Evolutionary conservation across 305 asterid species (phyloP).

Genomic region (Rubia tinctorum): DNA sequence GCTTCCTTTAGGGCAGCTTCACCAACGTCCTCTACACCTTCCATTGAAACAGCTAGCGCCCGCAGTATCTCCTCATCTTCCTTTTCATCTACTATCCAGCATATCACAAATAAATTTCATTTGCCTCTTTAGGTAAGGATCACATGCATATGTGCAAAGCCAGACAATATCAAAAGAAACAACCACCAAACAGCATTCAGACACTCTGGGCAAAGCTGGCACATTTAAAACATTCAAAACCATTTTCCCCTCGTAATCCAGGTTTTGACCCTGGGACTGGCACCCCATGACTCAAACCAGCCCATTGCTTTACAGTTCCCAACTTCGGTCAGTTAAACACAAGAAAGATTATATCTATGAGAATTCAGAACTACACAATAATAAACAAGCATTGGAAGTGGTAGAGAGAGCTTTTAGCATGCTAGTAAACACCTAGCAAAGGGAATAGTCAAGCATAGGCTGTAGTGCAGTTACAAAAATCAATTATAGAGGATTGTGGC

Average conservation of each 20-base stretch:
- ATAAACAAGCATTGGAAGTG: not conserved
- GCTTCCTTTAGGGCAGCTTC: constrained; percentile 37
- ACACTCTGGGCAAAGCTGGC: not conserved
- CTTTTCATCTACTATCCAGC: constrained; percentile 37
- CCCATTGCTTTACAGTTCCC: not conserved
- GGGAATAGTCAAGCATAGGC: not conserved
- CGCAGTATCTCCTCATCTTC: constrained; percentile 68
- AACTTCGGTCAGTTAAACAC: not conserved
- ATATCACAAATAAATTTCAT: not conserved
- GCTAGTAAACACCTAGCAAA: not conserved
- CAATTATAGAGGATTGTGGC: not conserved
- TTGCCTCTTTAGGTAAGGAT: not conserved
- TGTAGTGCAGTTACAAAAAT: not conserved
- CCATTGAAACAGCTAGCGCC: constrained; percentile 88
- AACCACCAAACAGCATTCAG: too few species aligned
- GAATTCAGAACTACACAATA: not conserved
- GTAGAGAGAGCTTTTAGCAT: not conserved
- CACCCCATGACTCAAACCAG: not conserved
- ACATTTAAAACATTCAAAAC: not conserved
- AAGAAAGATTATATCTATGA: not conserved
- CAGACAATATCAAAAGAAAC: not conserved
- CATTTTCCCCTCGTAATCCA: not conserved
- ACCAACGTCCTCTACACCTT: constrained; percentile 39
- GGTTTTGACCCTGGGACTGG: not conserved
- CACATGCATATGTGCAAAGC: not conserved